These are phyloP conservation scores for Penicillium sp. DNA, from an alignment of 2,329 filamentous ascomycete genomes.

Conservation along the genomic window DNA sequence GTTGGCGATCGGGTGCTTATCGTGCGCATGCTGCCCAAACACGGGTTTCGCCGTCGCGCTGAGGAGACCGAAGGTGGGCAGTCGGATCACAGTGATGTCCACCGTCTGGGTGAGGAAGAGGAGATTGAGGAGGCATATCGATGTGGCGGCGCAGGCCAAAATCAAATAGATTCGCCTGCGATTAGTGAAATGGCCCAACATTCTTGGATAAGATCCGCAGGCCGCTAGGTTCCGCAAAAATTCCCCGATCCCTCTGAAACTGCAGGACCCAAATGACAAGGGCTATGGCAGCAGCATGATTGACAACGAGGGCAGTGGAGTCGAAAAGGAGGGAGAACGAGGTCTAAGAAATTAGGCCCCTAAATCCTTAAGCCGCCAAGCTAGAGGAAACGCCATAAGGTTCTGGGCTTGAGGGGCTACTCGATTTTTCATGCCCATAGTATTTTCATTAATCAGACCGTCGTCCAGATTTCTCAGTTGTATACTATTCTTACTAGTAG, in stretches of 20 bases:
- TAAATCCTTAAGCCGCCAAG: slow-evolving; percentile 8
- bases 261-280: background rate
- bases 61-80: slow-evolving; percentile 6
- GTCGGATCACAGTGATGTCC: slow-evolving; percentile 9
- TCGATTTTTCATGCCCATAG: background rate
- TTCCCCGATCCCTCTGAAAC: background rate
- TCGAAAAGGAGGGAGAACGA: background rate
- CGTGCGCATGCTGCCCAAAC: slow-evolving; percentile 9
- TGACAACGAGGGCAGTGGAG: background rate
- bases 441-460: background rate
- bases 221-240: background rate
- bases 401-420: background rate
- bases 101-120: slow-evolving; percentile 10
- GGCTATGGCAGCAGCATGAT: slow-evolving; percentile 1
- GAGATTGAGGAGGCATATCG: slow-evolving; percentile 17
- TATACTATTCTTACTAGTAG: background rate
- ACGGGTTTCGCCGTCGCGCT: slow-evolving; percentile 5
- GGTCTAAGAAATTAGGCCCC: background rate
- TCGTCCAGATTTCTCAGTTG: background rate
- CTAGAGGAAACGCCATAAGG: background rate
- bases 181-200: slow-evolving; percentile 9
- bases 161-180: slow-evolving; percentile 17
- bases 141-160: slow-evolving; percentile 9
- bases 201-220: background rate
- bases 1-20: slow-evolving; percentile 33